A percentile compares a stretch with the other conserved stretches of the same genome.
These are phyloP conservation scores for Aphanomyces euteiches DNA, from an alignment of 352 stramenopile genomes.

Conservation along the genomic window DNA sequence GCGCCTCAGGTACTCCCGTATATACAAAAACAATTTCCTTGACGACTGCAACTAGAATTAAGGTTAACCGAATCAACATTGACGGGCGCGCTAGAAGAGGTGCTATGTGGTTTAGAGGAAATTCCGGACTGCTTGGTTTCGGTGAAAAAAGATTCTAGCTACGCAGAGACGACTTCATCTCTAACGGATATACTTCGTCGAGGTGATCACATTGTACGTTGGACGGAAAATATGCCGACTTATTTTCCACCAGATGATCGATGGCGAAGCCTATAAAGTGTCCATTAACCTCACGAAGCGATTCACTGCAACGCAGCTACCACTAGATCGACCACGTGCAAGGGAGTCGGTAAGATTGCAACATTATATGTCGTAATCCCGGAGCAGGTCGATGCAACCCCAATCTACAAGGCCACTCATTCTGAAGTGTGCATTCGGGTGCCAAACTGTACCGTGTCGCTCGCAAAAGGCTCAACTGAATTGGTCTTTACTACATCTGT, in stretches of 20 bases:
- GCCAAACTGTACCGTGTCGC: constrained; percentile 23
- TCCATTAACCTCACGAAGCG: constrained; percentile 19
- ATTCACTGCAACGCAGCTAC: constrained; percentile 27
- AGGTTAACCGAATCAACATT: neutral
- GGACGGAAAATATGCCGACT: neutral
- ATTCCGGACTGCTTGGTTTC: constrained; percentile 22
- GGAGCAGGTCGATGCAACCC: constrained; percentile 12
- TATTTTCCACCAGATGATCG: constrained; percentile 17
- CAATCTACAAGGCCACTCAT: constrained; percentile 13
- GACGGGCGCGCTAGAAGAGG: constrained; percentile 17
- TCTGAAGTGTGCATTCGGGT: constrained; percentile 25
- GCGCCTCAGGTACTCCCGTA: neutral
- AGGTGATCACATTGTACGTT: constrained; percentile 24
- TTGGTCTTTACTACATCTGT: neutral
- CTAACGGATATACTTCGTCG: constrained; percentile 9
- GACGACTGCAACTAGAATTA: neutral
- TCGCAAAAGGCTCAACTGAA: neutral
- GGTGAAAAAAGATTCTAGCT: constrained; percentile 26
- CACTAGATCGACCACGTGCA: constrained; percentile 13
- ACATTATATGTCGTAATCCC: neutral
- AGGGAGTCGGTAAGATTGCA: neutral
- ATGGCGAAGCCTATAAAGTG: constrained; percentile 29
- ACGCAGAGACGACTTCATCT: constrained; percentile 18
- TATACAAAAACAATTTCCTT: neutral
- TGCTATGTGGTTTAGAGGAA: constrained; percentile 22